Conservation (phyloP, 2,329 filamentous ascomycete genomes). For the Penicillium sp. region DNA sequence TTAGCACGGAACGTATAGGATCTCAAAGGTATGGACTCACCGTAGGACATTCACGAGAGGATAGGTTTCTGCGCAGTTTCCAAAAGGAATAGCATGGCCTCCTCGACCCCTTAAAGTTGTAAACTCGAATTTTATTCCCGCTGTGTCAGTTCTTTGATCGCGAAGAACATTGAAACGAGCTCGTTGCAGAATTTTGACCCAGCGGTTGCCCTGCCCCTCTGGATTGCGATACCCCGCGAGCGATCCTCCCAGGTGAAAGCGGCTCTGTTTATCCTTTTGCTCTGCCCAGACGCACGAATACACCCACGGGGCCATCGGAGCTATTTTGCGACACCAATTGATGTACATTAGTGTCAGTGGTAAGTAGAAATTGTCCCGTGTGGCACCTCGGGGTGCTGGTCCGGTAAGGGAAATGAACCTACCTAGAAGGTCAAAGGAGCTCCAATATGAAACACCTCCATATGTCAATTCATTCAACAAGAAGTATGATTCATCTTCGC, state of each 20-base stretch:
- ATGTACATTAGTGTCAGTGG: background rate
- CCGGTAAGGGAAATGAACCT: background rate
- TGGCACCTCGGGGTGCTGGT: background rate
- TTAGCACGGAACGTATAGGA: background rate
- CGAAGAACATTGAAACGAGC: background rate
- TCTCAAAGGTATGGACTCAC: background rate
- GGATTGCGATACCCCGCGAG: background rate
- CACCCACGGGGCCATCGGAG: background rate
- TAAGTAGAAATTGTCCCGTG: background rate
- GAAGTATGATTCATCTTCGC: background rate
- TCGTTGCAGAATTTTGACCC: background rate
- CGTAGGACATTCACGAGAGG: background rate
- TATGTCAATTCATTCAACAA: background rate
- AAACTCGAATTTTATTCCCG: background rate
- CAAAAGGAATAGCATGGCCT: background rate
- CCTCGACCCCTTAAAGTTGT: fast-evolving
- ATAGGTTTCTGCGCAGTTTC: background rate
- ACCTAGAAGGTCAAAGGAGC: background rate
- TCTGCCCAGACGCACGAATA: background rate
- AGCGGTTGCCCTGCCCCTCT: background rate
- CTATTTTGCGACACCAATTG: background rate
- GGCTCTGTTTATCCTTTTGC: background rate
- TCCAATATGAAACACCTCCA: background rate
- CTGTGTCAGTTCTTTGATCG: background rate
- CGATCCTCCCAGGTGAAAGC: background rate